Conservation (phyloP, 805 yeast genomes). For the Vanderwaltozyma verrucispora region DNA sequence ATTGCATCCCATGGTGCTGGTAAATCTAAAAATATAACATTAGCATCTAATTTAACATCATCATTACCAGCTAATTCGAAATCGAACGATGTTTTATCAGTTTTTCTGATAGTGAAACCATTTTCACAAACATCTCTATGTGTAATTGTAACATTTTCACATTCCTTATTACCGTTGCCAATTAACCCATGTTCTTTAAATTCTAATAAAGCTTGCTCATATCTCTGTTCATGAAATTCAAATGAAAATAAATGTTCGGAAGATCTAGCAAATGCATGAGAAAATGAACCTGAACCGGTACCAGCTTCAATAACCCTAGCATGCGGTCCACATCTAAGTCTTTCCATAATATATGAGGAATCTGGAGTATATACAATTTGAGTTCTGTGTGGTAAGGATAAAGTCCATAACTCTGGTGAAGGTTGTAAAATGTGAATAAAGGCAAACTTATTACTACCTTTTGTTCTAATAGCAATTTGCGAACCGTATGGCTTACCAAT, state of each 20-base stretch:
- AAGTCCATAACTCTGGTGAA: slow-evolving; percentile 91
- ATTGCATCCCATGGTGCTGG: slow-evolving; percentile 98
- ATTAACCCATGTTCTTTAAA: slow-evolving; percentile 60
- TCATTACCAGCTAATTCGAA: slow-evolving; percentile 22
- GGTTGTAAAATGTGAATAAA: slow-evolving; percentile 85
- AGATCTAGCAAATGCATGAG: slow-evolving; percentile 84
- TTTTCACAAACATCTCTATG: slow-evolving; percentile 88
- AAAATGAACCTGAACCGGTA: slow-evolving; percentile 93
- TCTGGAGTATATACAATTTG: slow-evolving; percentile 97
- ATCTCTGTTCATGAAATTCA: slow-evolving; percentile 87
- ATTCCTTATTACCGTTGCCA: slow-evolving; percentile 1
- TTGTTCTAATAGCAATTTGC: slow-evolving; percentile 62
- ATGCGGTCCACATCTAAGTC: slow-evolving; percentile 64
- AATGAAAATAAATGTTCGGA: slow-evolving; percentile 73
- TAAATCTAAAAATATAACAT: slow-evolving; percentile 75
- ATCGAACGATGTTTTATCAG: slow-evolving; percentile 18
- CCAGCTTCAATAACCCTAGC: slow-evolving; percentile 90
- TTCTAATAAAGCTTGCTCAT: slow-evolving; percentile 66
- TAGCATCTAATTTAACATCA: slow-evolving; percentile 39
- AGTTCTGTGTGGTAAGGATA: slow-evolving; percentile 93
- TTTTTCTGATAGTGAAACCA: slow-evolving; percentile 52
- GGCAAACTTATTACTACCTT: slow-evolving; percentile 49
- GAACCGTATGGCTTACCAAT: slow-evolving; percentile 75
- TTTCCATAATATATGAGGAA: slow-evolving; percentile 79
- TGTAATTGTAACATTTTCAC: slow-evolving; percentile 50